Evolutionary conservation across 2,329 filamentous ascomycete genomes (phyloP), one percentile per base, ranked within the genome.

Genomic region (Paraconiothyrium brasiliense): DNA sequence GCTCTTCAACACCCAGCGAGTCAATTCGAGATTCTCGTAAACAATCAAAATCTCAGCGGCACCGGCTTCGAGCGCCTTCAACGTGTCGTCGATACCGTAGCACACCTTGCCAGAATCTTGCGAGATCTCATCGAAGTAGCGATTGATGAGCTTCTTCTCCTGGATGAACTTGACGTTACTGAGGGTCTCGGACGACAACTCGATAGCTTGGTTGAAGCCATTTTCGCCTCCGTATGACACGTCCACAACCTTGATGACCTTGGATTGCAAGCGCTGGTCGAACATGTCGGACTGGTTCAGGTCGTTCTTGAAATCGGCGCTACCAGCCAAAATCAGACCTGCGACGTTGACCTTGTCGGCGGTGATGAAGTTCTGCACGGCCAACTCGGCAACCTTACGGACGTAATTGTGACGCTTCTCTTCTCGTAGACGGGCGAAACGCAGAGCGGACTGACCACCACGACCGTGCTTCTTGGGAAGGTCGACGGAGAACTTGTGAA

Each of bases 361-460:
- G 74, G 94, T 97, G 81, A 99, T 97, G 82, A 97, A 99, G 83
- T 98, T 98, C 82, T 99, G 96, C 57, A 99, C 95, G 39, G 95
- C 95, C 83, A 97, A 83, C 81, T 99, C 95, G 75, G 95, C 93
- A 65, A 99, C 96, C 84, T 99, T 99, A 78, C 95, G 93, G 72
- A 99, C 95, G 80, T 99, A 99, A 85, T 99, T 99, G 89, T 99
- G 95, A 71, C 95, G 94, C 85, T 99, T 99, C 83, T 99, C 95
- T 82, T 99, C 95, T 86, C 95, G 90, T 62, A 99, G 91, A 94
- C 95, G 95, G 67, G 95, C 93, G 82, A 99, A 99, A 94, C 95
- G 96, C 76, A 99, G 88, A 63, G 95, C 95, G 70, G 95, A 99
- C 86, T 99, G 96, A 87, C 95, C 95, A 94, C 95, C 95, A 91